Evolutionary conservation across 2,329 filamentous ascomycete species (phyloP).

Genomic region (Aureobasidium sp.): DNA sequence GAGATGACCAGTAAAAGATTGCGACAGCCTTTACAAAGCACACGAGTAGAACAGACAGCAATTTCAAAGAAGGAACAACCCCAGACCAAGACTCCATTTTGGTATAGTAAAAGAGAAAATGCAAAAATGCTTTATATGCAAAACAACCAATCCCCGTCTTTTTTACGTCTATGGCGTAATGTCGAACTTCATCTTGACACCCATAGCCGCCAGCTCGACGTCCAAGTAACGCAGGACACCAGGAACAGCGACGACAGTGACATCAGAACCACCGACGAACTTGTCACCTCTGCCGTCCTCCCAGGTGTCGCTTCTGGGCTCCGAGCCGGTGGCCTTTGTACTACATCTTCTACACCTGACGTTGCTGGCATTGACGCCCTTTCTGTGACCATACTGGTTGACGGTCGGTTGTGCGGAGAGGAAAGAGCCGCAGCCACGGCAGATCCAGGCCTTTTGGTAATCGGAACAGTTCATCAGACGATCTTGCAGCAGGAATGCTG

Average conservation of each 20-base stretch:
- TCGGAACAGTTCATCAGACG: constrained; percentile 96
- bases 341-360: constrained; percentile 33
- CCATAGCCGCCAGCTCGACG: constrained; percentile 94
- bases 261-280: constrained; percentile 84
- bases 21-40: background rate
- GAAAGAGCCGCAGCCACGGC: constrained; percentile 83
- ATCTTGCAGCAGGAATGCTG: constrained; percentile 90
- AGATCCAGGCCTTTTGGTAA: constrained; percentile 83
- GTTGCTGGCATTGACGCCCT: constrained; percentile 22
- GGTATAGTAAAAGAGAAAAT: constrained; percentile 13
- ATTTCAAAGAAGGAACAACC: background rate
- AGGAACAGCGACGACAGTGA: constrained; percentile 84
- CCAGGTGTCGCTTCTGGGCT: constrained; percentile 58
- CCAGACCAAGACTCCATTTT: constrained; percentile 12
- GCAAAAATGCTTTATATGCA: constrained; percentile 1
- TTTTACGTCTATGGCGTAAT: constrained; percentile 46
- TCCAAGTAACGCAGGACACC: constrained; percentile 90
- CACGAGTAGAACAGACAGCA: background rate
- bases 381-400: constrained; percentile 30
- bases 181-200: constrained; percentile 87
- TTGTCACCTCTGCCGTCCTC: constrained; percentile 80
- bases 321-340: constrained; percentile 24
- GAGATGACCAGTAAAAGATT: too few species aligned
- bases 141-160: background rate
- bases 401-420: constrained; percentile 77